Evolutionary conservation across 2,329 filamentous ascomycete genomes (phyloP), one percentile per base, ranked within the genome.

Genomic region (Talaromyces sp.): DNA sequence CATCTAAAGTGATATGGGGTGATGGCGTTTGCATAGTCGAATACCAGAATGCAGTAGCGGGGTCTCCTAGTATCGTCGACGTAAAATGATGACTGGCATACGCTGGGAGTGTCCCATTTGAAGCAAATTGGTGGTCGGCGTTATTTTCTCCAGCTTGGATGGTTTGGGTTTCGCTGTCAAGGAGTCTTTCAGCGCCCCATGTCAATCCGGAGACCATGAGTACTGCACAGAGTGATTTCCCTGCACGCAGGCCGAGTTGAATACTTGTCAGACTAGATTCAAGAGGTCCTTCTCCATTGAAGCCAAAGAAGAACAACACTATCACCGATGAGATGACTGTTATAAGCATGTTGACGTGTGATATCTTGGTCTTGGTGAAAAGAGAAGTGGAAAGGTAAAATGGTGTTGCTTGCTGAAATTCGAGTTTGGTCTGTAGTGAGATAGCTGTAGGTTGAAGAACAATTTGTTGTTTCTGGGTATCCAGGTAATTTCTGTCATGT

Each of bases 301-400:
- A 65, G 19, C 51, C 58, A 19, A 62, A 58, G 51, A 65, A 40
- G 31, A 65, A 58, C 5, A 67, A 25, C 13, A 49, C n/a, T 7
- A 62, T 40, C 22, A 67, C 2, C 19, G 61, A 58, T 15, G 47
- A 40, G 22, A 58, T 22, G 1, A 62, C n/a, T 19, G 34, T 1
- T 17, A 31, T 25, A 8, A 43, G 64, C 58, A 65, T 65, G 40
- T 58, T 58, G 61, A 34, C 4, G 22, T 34, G 19, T 51, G 19
- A 8, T 25, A 51, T 27, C 11, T 17, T 31, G 38, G 19, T 8
- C 22, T 15, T 25, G 27, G 13, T 17, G 40, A 34, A 40, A 53
- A 53, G 31, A 40, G 3, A 40, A 61, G 7, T 22, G 45, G 69
- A 38, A 36, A 34, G n/a, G 5, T 19, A 5, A 31, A 36, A 10